These are phyloP conservation scores for Tremella mesenterica DNA, from an alignment of 768 basidiomycete genomes.

Conservation along the genomic window DNA sequence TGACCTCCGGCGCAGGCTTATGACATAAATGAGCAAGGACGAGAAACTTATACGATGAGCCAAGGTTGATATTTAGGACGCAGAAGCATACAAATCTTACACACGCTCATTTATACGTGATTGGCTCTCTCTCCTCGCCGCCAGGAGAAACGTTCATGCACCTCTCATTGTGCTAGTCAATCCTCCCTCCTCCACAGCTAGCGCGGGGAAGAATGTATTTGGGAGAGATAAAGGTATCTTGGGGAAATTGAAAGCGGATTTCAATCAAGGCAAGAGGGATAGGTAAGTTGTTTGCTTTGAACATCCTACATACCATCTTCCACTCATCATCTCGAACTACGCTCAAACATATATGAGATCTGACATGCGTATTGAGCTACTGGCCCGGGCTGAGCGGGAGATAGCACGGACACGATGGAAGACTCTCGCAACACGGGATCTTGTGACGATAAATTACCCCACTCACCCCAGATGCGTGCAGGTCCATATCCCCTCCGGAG, in stretches of 20 bases:
- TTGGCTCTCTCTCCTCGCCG: conserved; percentile 63
- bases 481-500: conserved; percentile 45
- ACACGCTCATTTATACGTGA: conserved; percentile 83
- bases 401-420: background rate
- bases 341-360: too few relatives aligned
- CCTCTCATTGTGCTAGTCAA: conserved; percentile 87
- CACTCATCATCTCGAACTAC: too few relatives aligned
- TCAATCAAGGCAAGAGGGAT: conserved; percentile 80
- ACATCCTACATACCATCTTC: too few relatives aligned
- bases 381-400: background rate
- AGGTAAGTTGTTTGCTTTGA: conserved; percentile 49
- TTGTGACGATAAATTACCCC: too few relatives aligned
- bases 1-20: background rate
- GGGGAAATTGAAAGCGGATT: conserved; percentile 85
- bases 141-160: conserved; percentile 66
- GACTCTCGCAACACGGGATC: background rate
- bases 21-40: background rate
- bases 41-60: too few relatives aligned
- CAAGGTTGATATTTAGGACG: conserved; percentile 48
- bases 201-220: conserved; percentile 58
- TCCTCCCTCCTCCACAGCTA: conserved; percentile 47
- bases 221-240: conserved; percentile 65
- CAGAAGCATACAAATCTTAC: conserved; percentile 66
- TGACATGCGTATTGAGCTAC: too few relatives aligned
- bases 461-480: conserved; percentile 39